Percentiles rank a stretch among this genome's conserved stretches.
Evolutionary conservation across 495 filamentous ascomycete species (phyloP).

Genomic region (Mytilinidion resinicola): DNA sequence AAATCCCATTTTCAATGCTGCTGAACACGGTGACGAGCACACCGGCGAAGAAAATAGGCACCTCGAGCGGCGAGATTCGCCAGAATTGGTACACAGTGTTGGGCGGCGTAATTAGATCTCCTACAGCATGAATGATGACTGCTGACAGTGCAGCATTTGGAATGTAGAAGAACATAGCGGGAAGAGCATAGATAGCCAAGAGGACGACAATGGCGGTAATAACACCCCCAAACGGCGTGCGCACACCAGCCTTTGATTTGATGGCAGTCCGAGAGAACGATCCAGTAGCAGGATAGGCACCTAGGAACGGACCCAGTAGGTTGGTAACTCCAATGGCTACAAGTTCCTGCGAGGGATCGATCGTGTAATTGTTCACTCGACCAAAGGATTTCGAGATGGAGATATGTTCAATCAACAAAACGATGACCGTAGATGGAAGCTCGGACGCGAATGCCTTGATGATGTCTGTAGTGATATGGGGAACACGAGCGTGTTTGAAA

Average conservation of each 20-base stretch:
- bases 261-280: constrained; percentile 97
- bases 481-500: constrained; percentile 77
- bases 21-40: constrained; percentile 86
- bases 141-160: constrained; percentile 77
- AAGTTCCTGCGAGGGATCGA: constrained; percentile 94
- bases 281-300: constrained; percentile 88
- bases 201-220: constrained; percentile 87
- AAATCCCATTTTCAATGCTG: constrained; percentile 88
- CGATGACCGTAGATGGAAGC: constrained; percentile 79
- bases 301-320: constrained; percentile 86
- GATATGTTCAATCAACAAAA: constrained; percentile 77
- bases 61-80: constrained; percentile 83
- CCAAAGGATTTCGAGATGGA: constrained; percentile 98
- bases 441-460: constrained; percentile 56
- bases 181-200: constrained; percentile 88
- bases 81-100: constrained; percentile 96
- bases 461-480: constrained; percentile 56
- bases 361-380: constrained; percentile 95
- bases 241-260: constrained; percentile 94
- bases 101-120: constrained; percentile 88
- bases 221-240: constrained; percentile 85
- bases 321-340: constrained; percentile 93
- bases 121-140: constrained; percentile 96
- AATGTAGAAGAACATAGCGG: constrained; percentile 93
- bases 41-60: constrained; percentile 88